A percentile compares a stretch with the other conserved stretches of the same genome.
phyloP scores from a whole-genome alignment of 129 eudicot species.

The Tagetes patula region DNA sequence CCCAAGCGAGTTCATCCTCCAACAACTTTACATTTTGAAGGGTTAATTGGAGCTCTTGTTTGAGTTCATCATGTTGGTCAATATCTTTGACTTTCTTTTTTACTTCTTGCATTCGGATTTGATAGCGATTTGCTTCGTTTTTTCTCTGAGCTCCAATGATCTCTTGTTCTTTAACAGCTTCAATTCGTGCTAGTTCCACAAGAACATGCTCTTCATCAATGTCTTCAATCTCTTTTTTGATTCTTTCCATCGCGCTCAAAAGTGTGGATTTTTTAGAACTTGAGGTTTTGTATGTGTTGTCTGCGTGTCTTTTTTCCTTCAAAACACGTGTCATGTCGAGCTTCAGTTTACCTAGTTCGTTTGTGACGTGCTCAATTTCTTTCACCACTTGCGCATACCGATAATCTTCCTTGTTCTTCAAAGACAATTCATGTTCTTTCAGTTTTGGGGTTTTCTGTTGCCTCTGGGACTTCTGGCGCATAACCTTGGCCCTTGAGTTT shows the following conservation, averaged over 20 bases:
- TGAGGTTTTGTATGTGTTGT: slow-evolving; percentile 49
- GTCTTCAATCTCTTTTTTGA: slow-evolving; percentile 63
- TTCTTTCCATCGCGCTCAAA: slow-evolving; percentile 39
- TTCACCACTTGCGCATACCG: slow-evolving; percentile 42
- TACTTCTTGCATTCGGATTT: slow-evolving; percentile 40
- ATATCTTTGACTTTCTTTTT: slow-evolving; percentile 44
- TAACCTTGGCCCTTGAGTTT: slow-evolving; percentile 48
- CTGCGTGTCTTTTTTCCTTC: slow-evolving; percentile 59
- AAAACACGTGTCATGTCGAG: slow-evolving; percentile 54
- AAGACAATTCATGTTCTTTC: slow-evolving; percentile 15
- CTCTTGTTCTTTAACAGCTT: slow-evolving; percentile 63
- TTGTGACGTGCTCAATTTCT: slow-evolving; percentile 61
- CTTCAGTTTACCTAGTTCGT: slow-evolving; percentile 58
- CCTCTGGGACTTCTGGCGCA: slow-evolving; percentile 42
- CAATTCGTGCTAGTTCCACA: slow-evolving; percentile 80
- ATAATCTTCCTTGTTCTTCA: slow-evolving; percentile 24
- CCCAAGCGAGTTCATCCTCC: slow-evolving; percentile 42
- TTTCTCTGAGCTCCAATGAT: slow-evolving; percentile 56
- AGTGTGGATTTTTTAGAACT: slow-evolving; percentile 33
- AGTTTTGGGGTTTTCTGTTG: slow-evolving; percentile 26
- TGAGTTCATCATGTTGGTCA: slow-evolving; percentile 40
- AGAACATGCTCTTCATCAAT: slow-evolving; percentile 73
- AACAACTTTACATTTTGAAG: slow-evolving; percentile 40
- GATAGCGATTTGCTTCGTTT: slow-evolving; percentile 39
- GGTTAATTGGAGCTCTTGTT: slow-evolving; percentile 43